A percentile compares a stretch with the other conserved stretches of the same genome.
Conservation (phyloP, 2,329 filamentous ascomycete genomes). For the Xylariales sp. region DNA sequence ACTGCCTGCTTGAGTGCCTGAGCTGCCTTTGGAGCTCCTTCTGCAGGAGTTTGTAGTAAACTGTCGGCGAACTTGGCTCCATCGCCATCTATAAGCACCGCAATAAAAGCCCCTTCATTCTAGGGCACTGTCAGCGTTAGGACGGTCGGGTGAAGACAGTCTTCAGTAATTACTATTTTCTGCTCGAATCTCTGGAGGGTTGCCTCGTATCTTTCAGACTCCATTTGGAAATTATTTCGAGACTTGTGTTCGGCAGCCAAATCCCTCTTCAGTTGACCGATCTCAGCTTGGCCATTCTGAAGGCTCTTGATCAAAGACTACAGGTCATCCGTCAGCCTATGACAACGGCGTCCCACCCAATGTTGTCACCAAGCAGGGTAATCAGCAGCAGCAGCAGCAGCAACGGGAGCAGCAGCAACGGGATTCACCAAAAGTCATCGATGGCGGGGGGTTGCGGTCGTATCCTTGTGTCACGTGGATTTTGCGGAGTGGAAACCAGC, state of each 20-base stretch:
- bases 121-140: slow-evolving; percentile 6
- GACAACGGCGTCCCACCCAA: too few species aligned
- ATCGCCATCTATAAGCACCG: slow-evolving; percentile 30
- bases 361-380: neutral
- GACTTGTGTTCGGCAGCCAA: slow-evolving; percentile 11
- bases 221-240: slow-evolving; percentile 12
- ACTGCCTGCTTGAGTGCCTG: slow-evolving; percentile 27
- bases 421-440: neutral
- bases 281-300: slow-evolving; percentile 5
- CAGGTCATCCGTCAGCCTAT: neutral
- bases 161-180: slow-evolving; percentile 5
- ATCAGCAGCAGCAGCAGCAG: too few species aligned
- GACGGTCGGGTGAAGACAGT: neutral
- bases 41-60: slow-evolving; percentile 22
- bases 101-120: slow-evolving; percentile 27
- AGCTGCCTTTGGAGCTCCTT: slow-evolving; percentile 25
- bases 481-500: too few species aligned
- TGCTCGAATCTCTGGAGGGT: slow-evolving; percentile 6
- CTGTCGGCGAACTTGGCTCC: slow-evolving; percentile 30
- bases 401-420: too few species aligned
- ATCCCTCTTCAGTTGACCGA: slow-evolving; percentile 10
- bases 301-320: slow-evolving; percentile 9
- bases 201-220: slow-evolving; percentile 7
- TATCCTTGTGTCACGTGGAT: too few species aligned
- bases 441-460: too few species aligned